These are phyloP conservation scores for Colletotrichum orbiculare DNA, from an alignment of 2,329 filamentous ascomycete genomes.

Conservation along the genomic window DNA sequence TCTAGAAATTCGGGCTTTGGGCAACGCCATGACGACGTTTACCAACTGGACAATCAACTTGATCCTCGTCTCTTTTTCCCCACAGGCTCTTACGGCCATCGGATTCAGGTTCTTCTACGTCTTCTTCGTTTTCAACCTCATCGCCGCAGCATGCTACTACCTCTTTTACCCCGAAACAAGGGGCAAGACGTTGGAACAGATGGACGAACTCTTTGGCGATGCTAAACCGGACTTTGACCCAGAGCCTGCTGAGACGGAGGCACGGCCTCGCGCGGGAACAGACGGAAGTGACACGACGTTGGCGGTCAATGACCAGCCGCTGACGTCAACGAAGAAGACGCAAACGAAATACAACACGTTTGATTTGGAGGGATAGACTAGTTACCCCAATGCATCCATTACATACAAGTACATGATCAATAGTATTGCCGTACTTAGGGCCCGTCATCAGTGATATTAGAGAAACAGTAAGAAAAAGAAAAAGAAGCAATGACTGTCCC, in stretches of 20 bases:
- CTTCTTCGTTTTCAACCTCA: slow-evolving; percentile 42
- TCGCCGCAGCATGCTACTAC: slow-evolving; percentile 40
- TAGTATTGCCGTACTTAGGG: no score
- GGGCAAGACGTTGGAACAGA: slow-evolving; percentile 46
- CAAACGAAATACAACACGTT: slow-evolving; percentile 23
- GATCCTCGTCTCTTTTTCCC: slow-evolving; percentile 61
- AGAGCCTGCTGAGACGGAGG: background rate
- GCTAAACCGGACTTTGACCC: background rate
- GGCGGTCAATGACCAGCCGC: background rate
- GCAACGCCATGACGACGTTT: slow-evolving; percentile 44
- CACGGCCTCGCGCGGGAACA: background rate
- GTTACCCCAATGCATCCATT: background rate
- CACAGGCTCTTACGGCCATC: slow-evolving; percentile 52
- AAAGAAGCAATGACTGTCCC: background rate
- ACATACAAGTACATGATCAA: background rate
- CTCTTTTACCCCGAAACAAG: slow-evolving; percentile 48
- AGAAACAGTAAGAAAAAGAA: background rate
- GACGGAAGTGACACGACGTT: background rate
- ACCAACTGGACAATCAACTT: slow-evolving; percentile 49
- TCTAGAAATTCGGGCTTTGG: slow-evolving; percentile 44
- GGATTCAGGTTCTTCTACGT: slow-evolving; percentile 57
- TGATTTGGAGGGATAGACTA: slow-evolving; percentile 14
- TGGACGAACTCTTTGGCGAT: slow-evolving; percentile 49
- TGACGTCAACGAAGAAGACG: background rate
- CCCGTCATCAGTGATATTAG: background rate